These are phyloP conservation scores for Aspergillus ochraceus DNA, from an alignment of 2,329 filamentous ascomycete genomes.

Conservation along the genomic window DNA sequence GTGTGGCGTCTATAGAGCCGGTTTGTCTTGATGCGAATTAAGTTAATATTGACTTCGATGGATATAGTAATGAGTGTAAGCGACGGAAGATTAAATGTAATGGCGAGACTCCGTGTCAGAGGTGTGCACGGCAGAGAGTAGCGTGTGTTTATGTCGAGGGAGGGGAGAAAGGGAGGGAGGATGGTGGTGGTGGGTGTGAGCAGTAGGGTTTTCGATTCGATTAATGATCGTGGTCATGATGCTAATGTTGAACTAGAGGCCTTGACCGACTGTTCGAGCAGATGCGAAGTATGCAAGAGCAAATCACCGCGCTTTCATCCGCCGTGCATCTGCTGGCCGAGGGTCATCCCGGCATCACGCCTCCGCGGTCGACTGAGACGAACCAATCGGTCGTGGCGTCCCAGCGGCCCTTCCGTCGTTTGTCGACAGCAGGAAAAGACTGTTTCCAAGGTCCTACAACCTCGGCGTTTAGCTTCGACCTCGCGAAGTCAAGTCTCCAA, in stretches of 20 bases:
- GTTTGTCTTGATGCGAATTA: no score
- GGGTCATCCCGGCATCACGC: conserved; percentile 19
- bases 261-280: conserved; percentile 30
- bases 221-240: neutral
- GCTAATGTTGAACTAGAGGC: neutral
- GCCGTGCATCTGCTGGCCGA: conserved; percentile 66
- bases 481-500: conserved; percentile 80
- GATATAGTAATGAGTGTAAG: conserved; percentile 61
- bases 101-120: conserved; percentile 61
- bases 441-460: conserved; percentile 85
- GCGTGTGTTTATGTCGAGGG: conserved; percentile 54
- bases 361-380: conserved; percentile 7
- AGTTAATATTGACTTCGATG: no score
- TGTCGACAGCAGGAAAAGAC: conserved; percentile 48
- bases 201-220: conserved; percentile 1
- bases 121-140: conserved; percentile 51
- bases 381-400: neutral
- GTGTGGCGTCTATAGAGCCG: no score
- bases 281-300: conserved; percentile 53
- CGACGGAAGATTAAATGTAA: conserved; percentile 67
- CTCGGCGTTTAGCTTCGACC: conserved; percentile 76
- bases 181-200: neutral
- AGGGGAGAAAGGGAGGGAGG: conserved; percentile 67
- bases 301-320: conserved; percentile 73
- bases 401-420: conserved; percentile 18